Percentiles rank a stretch among this genome's conserved stretches.
phyloP scores from a whole-genome alignment of 108 stramenopile genomes.

The Pelagomonas calceolata region DNA sequence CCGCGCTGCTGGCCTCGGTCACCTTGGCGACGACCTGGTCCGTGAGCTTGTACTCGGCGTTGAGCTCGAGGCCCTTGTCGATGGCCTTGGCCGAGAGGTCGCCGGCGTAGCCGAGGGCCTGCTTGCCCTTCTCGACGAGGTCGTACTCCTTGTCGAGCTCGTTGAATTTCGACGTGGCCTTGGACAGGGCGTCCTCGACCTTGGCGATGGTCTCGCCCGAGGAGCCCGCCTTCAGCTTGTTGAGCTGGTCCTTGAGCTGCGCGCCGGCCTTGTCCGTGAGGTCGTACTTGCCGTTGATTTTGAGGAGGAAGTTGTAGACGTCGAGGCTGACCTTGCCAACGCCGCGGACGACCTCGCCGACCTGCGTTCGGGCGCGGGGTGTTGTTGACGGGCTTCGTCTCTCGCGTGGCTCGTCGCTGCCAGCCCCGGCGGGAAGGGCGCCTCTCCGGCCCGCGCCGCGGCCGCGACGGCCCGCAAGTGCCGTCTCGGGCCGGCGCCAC shows the following conservation, averaged over 20 bases:
- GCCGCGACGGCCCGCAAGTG: no score
- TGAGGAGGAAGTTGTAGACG: constrained; percentile 24
- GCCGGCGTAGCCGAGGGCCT: constrained; percentile 25
- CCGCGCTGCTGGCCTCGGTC: constrained; percentile 19
- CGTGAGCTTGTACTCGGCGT: constrained; percentile 26
- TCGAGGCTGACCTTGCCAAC: constrained; percentile 18
- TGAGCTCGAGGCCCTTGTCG: constrained; percentile 22
- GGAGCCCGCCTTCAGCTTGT: background rate
- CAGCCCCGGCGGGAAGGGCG: no score
- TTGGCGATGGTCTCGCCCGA: constrained; percentile 12
- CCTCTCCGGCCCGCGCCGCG: no score
- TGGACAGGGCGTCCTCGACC: constrained; percentile 14
- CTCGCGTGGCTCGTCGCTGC: no score
- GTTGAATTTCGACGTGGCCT: constrained; percentile 11
- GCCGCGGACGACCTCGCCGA: constrained; percentile 21
- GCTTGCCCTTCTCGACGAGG: constrained; percentile 26
- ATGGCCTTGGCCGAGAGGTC: constrained; percentile 29
- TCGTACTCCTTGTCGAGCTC: constrained; percentile 25
- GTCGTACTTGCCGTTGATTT: constrained; percentile 25
- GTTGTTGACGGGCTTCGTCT: no score
- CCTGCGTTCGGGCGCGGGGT: background rate
- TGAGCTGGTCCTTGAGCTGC: background rate
- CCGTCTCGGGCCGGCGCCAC: no score
- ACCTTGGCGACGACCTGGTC: constrained; percentile 16
- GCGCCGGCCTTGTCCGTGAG: constrained; percentile 14